Base-by-base conservation (phyloP, 164 flowering plant species). In the Magnolia changhungtana region DNA sequence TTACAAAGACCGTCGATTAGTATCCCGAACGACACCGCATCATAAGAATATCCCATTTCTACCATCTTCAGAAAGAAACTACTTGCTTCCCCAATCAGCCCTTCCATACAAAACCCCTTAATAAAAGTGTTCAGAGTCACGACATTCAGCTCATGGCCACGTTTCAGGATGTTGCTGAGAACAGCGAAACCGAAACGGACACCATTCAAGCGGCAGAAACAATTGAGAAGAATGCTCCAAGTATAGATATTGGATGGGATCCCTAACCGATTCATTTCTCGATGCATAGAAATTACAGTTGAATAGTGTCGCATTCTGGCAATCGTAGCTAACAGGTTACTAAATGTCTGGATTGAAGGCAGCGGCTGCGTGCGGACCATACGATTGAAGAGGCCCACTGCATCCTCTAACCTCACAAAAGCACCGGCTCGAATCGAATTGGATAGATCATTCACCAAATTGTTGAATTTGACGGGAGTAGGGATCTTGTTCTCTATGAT, bases 1-100 rank as follows among this genome's bases (percentile, higher is more conserved):
- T 70, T 77, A 69, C 86, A 83, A 58, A 81, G 79, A 1, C 75
- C 73, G 20, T 77, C 70, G 7, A 83, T 71, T 0, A 83, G 14
- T 0, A 73, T 69, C 13, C 66, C 78, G 71, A 75, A 79, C 0
- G 81, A 74, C 10, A 75, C 45, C 1, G 19, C 82, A 76, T 66
- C 50, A 19, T 27, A 72, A 16, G 29, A 64, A 27, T 27, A 78
- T 31, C 74, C 78, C 16, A 31, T 64, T 23, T 71, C 66, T 23
- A 20, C 61, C 27, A 72, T 45, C 23, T 52, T 52, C 2, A 2
- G 4, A 24, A 75, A 52, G 50, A 75, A 50, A 45, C 9, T 19
- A 52, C 67, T 19, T 1, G 67, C 20, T 63, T 21, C 67, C 8
- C 21, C 21, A 19, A 63, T 18, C 67, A 3, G 8, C 11, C 9